These are phyloP conservation scores for Pascua guehoae DNA, from an alignment of 1,284 basidiomycete species.

Conservation along the genomic window DNA sequence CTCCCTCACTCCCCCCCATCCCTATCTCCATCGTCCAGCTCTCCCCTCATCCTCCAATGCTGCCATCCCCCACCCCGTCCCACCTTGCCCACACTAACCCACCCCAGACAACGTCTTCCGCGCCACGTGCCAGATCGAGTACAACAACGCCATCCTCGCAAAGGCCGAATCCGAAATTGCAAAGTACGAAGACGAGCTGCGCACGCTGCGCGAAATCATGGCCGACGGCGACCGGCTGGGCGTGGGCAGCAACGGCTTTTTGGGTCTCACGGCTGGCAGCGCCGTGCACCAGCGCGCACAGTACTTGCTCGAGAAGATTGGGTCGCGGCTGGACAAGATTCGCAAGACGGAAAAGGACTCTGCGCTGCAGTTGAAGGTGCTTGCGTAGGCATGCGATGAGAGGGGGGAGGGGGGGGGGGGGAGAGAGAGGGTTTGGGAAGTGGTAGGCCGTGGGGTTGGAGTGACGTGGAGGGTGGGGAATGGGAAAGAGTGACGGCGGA, in stretches of 20 bases:
- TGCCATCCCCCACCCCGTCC: neutral
- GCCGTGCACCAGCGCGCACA: slow-evolving; percentile 62
- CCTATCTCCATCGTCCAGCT: no score
- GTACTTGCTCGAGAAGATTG: slow-evolving; percentile 73
- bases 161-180: slow-evolving; percentile 64
- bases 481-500: no score
- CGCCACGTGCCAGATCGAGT: slow-evolving; percentile 74
- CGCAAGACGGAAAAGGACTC: slow-evolving; percentile 67
- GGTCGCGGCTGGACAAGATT: slow-evolving; percentile 62
- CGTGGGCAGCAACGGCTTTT: slow-evolving; percentile 21
- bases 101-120: slow-evolving; percentile 62
- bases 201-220: slow-evolving; percentile 60
- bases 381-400: slow-evolving; percentile 7
- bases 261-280: slow-evolving; percentile 52
- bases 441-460: no score
- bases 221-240: slow-evolving; percentile 40
- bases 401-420: no score
- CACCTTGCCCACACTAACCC: slow-evolving; percentile 40
- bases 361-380: slow-evolving; percentile 62
- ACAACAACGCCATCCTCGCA: slow-evolving; percentile 70
- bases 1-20: no score
- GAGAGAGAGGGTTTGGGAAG: no score
- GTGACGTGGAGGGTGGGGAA: no score
- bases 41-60: no score
- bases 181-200: slow-evolving; percentile 71